Evolutionary conservation across 495 filamentous ascomycete species (phyloP), one percentile per base, ranked within the genome.

Genomic region (Penicillium ucsense): DNA sequence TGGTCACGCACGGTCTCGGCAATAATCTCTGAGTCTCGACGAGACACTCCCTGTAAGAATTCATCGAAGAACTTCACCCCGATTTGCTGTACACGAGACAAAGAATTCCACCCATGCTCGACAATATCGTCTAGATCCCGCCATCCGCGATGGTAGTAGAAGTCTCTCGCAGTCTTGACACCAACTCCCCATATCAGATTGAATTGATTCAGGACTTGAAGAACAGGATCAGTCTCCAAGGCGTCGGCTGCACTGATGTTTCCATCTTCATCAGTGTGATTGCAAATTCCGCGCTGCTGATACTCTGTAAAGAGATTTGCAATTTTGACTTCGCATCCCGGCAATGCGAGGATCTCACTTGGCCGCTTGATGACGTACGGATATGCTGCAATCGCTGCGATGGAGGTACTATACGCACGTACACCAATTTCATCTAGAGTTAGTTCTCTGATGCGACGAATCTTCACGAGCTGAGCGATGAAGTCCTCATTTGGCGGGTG

Each of bases 31-130:
- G 88, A 82, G 56, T 98, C 91, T 0, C 45, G 39, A 2, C 90
- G 76, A 2, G 89, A 75, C 11, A 98, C 85, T 32, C 75, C 77
- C 20, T 71, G 61, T 33, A 77, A 72, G 38, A 98, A 85, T 45
- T 97, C 92, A 39, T 94, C 86, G 60, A 90, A 95, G 61, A 82
- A 96, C 60, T 97, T 97, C n/a, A 97, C 63, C 1, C 92, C 92
- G 40, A 98, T 94, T 60, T 97, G 89, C 62, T 94, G 90, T 2
- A 85, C 85, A 10, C 89, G 77, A 0, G 73, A 82, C 0, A 97
- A 72, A 1, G 53, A 65, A 35, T 72, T 56, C 94, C 94, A 98
- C 28, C 86, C 89, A 52, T 82, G 71, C 54, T 94, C 84, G 47
- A 95, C 71, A 5, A 97, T 71, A 55, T 97, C 90, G 57, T 96